These are phyloP conservation scores for Purpureocillium takamizusanense DNA, from an alignment of 2,329 filamentous ascomycete genomes.

Conservation along the genomic window DNA sequence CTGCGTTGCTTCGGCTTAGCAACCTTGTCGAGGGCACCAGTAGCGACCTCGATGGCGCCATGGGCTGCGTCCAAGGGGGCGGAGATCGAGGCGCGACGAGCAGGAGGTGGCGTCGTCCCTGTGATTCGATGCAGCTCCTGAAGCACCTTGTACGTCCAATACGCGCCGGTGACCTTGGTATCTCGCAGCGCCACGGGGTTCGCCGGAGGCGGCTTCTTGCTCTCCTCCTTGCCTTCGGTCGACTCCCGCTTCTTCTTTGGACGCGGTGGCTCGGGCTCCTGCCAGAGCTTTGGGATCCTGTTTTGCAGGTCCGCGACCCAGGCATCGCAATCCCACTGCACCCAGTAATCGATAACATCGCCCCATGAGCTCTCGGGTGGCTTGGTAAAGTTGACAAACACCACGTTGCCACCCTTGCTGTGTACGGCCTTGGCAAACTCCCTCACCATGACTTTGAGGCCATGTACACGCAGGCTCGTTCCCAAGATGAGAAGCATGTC, in stretches of 20 bases:
- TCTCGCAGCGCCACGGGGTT: slow-evolving; percentile 36
- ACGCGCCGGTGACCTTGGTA: slow-evolving; percentile 35
- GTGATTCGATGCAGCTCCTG: slow-evolving; percentile 27
- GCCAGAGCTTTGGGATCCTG: slow-evolving; percentile 51
- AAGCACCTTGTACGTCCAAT: slow-evolving; percentile 33
- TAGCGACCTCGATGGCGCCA: neutral
- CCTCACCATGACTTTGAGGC: slow-evolving; percentile 59
- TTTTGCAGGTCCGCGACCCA: slow-evolving; percentile 58
- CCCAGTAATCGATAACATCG: slow-evolving; percentile 65
- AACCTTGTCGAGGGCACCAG: slow-evolving; percentile 4
- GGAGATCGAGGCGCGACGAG: slow-evolving; percentile 10
- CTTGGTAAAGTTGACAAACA: slow-evolving; percentile 67
- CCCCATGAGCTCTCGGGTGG: slow-evolving; percentile 65
- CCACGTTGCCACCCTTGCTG: slow-evolving; percentile 56
- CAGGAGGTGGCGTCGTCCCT: slow-evolving; percentile 11
- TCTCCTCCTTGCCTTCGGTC: slow-evolving; percentile 14
- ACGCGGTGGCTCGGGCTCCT: slow-evolving; percentile 38
- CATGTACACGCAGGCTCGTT: slow-evolving; percentile 62
- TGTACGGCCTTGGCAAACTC: slow-evolving; percentile 67
- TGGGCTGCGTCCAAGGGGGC: slow-evolving; percentile 1
- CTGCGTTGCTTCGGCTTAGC: slow-evolving; percentile 18
- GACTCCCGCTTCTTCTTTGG: slow-evolving; percentile 26
- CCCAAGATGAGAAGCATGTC: slow-evolving; percentile 63
- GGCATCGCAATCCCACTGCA: slow-evolving; percentile 66
- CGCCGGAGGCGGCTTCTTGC: slow-evolving; percentile 19